These are phyloP conservation scores for Sugiyamaella floridensis DNA, from an alignment of 805 yeast species.

Conservation along the genomic window DNA sequence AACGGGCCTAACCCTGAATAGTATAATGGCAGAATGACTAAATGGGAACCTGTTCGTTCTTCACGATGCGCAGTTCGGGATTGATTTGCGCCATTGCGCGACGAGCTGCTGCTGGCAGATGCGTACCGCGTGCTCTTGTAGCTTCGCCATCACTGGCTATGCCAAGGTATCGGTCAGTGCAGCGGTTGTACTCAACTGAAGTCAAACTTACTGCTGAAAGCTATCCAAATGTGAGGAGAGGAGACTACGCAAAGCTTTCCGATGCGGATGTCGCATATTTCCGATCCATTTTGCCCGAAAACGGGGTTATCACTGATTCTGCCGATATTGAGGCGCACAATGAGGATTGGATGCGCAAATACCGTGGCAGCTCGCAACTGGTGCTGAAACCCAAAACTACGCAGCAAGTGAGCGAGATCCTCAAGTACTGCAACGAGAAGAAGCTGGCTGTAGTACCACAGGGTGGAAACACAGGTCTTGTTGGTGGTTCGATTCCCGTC, in stretches of 20 bases:
- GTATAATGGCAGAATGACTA: neutral
- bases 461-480: conserved; percentile 95
- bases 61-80: neutral
- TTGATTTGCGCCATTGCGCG: neutral
- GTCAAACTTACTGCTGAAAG: conserved; percentile 62
- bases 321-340: conserved; percentile 45
- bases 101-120: neutral
- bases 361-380: conserved; percentile 75
- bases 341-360: conserved; percentile 93
- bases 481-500: conserved; percentile 89
- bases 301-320: conserved; percentile 30
- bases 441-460: conserved; percentile 87
- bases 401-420: conserved; percentile 66
- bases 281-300: conserved; percentile 47
- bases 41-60: neutral
- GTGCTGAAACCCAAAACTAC: conserved; percentile 79
- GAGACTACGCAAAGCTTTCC: conserved; percentile 46
- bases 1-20: neutral
- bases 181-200: neutral
- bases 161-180: too few relatives aligned
- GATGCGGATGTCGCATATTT: conserved; percentile 56
- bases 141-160: too few relatives aligned
- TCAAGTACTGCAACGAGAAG: conserved; percentile 72
- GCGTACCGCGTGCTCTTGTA: neutral
- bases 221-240: conserved; percentile 45